Evolutionary conservation across 2,329 filamentous ascomycete genomes (phyloP), one percentile per base, ranked within the genome.

Genomic region (Colletotrichum sp.): DNA sequence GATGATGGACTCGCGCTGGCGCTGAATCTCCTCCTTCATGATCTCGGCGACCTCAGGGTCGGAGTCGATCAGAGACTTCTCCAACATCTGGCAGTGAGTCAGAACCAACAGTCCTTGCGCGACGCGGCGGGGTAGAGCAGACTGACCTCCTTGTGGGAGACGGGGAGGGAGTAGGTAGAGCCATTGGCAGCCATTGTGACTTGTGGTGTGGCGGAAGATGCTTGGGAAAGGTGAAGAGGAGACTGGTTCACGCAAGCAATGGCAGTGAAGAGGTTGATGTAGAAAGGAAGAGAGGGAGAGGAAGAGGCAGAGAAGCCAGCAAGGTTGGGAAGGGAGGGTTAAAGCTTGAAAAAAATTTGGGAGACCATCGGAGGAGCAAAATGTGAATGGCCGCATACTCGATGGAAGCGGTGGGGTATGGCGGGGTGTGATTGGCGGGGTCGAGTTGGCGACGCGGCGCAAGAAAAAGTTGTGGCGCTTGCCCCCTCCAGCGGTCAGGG

Each of bases 1-100:
- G 84, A 99, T 95, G 88, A 99, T 98, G 82, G 96, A 99, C 91
- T 99, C 96, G 87, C 95, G 94, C 90, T 99, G 97, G 85, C 97
- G 95, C 92, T 98, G 93, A 84, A 98, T 94, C 89, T 99, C 96
- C 82, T 95, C 93, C 90, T 95, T 94, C 96, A 99, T 99, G 88
- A 99, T 98, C 89, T 94, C 90, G 80, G 96, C 96, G 83, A 99
- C 95, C 91, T 99, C 96, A 74, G 95, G 94, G 87, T 99, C 97
- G 73, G 94, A 93, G 82, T 98, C 95, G 82, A 96, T 89, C 82
- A 99, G 93, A 86, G 95, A 94, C 90, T 95, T 97, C 92, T 99
- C 95, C 90, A 99, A 95, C 92, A 99, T 93, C 96, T 98, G 73
- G 55, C 78, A 34, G 65, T 80, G 77, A 80, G 81, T 83, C 79